phyloP scores from a whole-genome alignment of 1,284 basidiomycete species.

The Marasmius fiardii region DNA sequence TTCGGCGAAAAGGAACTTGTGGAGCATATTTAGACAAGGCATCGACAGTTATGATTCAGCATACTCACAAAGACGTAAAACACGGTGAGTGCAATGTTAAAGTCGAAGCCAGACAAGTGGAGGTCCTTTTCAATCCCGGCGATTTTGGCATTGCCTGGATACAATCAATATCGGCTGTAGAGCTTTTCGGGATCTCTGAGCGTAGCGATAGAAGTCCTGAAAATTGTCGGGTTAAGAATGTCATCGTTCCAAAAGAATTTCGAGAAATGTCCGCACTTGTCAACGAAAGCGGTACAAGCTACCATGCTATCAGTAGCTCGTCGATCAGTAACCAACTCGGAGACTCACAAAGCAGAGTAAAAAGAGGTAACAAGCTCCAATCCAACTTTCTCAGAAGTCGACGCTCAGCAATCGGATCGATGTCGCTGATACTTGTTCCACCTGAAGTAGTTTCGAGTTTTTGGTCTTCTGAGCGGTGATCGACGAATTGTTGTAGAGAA shows the following conservation, averaged over 20 bases:
- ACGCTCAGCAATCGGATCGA: too few species aligned
- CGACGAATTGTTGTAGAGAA: background rate
- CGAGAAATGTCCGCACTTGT: too few species aligned
- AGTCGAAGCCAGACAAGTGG: slow-evolving; percentile 38
- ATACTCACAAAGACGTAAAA: slow-evolving; percentile 39
- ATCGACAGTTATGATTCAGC: slow-evolving; percentile 35
- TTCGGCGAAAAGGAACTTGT: slow-evolving; percentile 37
- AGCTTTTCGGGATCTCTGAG: too few species aligned
- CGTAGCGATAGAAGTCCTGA: slow-evolving; percentile 24
- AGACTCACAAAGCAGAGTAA: too few species aligned
- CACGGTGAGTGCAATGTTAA: slow-evolving; percentile 38
- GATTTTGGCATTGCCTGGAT: slow-evolving; percentile 43
- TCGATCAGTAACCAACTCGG: background rate
- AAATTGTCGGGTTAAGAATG: too few species aligned
- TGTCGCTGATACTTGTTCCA: background rate
- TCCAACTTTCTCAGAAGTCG: too few species aligned
- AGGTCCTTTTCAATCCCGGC: slow-evolving; percentile 44
- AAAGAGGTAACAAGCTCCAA: too few species aligned
- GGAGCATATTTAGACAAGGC: slow-evolving; percentile 30
- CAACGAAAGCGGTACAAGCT: too few species aligned
- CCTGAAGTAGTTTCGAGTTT: background rate
- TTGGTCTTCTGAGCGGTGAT: background rate
- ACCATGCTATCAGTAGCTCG: too few species aligned
- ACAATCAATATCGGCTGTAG: too few species aligned
- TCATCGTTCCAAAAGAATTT: too few species aligned